A percentile compares a stretch with the other conserved stretches of the same genome.
phyloP scores from a whole-genome alignment of 768 basidiomycete genomes.

The Suillus cothurnatus region DNA sequence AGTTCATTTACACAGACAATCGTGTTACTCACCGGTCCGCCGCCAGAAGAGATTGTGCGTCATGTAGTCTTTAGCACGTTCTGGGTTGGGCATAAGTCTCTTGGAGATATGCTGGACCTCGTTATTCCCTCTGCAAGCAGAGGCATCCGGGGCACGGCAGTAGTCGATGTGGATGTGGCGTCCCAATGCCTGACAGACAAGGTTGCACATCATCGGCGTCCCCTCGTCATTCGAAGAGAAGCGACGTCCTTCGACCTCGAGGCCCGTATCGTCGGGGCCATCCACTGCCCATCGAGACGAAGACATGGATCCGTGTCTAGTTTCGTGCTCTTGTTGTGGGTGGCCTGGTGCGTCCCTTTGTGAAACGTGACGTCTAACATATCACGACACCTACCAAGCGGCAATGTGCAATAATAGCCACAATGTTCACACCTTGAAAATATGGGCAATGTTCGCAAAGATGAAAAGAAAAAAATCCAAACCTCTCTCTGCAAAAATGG shows the following conservation, averaged over 20 bases:
- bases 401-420: conserved; percentile 59
- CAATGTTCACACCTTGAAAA: conserved; percentile 50
- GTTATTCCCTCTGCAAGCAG: conserved; percentile 39
- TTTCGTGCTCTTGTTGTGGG: conserved; percentile 61
- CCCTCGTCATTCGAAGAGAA: conserved; percentile 41
- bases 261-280: conserved; percentile 45
- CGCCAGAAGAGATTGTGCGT: conserved; percentile 59
- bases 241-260: conserved; percentile 58
- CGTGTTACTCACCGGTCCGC: conserved; percentile 47
- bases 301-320: conserved; percentile 65
- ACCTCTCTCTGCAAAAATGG: conserved; percentile 59
- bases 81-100: conserved; percentile 48
- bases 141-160: conserved; percentile 46
- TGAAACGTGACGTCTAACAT: neutral
- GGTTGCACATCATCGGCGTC: conserved; percentile 59
- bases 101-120: conserved; percentile 49
- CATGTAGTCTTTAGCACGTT: conserved; percentile 52
- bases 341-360: conserved; percentile 43
- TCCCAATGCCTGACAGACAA: conserved; percentile 56
- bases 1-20: neutral
- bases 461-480: conserved; percentile 9
- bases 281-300: conserved; percentile 58
- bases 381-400: conserved; percentile 43
- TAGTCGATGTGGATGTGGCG: conserved; percentile 60
- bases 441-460: neutral